Evolutionary conservation across 108 stramenopile genomes (phyloP), one percentile per base, ranked within the genome.

Genomic region (Stephanodiscus minutulus): DNA sequence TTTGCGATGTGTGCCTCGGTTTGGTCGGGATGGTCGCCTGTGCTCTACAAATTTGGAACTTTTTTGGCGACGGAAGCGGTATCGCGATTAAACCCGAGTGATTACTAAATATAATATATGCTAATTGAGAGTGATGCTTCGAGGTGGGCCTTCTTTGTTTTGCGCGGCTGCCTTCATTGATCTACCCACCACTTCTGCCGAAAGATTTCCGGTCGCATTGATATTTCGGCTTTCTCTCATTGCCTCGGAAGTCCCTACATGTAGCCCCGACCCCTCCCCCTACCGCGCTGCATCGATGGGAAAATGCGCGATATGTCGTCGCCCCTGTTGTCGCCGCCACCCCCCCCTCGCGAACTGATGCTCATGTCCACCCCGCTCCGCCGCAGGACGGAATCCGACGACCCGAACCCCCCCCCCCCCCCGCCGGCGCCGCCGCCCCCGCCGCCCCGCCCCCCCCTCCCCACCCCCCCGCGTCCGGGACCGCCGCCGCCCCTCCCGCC

Each of bases 261-360:
- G 57, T 77, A 77, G 36, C 85, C 85, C 60, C 85, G 76, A 10
- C 88, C 88, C 27, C 86, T 76, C 0, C 88, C 88, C 61, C 89
- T 66, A 41, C 86, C 78, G 29, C 82, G 57, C 54, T 53, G 63
- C 61, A 86, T 83, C 36, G 89, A 90, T 27, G 89, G 89, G 72
- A 90, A 90, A 1, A 87, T 86, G 25, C 59, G 63, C 15, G 85
- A 61, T 12, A 87, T 62, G 35, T 73, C 70, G 28, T 52, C 56
- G 0, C 56, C 28, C 20, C 37, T 36, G 0, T 43, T 6, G 29
- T 46, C 55, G 33, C 27, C 29, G 1, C 9, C 28, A 39, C 55
- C 67, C 12, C 60, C 20, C 35, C 24, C 13, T 37, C 18, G 37
- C 6, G 27, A 48, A 59, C 88, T 89, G 28, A 77, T 74, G n/a